These are phyloP conservation scores for Boeremia lycopersici DNA, from an alignment of 2,329 filamentous ascomycete species.

Conservation along the genomic window DNA sequence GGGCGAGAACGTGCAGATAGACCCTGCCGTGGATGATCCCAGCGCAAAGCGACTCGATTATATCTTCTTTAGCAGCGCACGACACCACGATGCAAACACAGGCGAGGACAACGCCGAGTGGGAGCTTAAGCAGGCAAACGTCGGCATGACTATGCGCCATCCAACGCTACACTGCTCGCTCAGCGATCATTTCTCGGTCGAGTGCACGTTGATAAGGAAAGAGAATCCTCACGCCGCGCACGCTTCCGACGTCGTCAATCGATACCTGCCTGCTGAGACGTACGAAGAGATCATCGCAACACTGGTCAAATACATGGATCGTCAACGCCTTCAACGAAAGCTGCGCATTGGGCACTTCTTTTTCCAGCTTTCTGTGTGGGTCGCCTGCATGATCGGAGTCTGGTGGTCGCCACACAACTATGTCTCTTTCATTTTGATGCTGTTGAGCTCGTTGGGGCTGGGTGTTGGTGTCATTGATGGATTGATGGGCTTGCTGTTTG, in stretches of 20 bases:
- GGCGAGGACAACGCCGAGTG: constrained; percentile 56
- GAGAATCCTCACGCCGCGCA: constrained; percentile 16
- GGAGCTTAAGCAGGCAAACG: constrained; percentile 71
- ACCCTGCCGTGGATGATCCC: constrained; percentile 70
- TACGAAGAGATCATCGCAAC: constrained; percentile 78
- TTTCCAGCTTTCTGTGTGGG: constrained; percentile 66
- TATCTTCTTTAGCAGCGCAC: constrained; percentile 70
- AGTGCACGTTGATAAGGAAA: constrained; percentile 67
- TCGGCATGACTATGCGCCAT: constrained; percentile 83
- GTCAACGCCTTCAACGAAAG: constrained; percentile 74
- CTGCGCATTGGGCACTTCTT: constrained; percentile 78
- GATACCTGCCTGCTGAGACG: constrained; percentile 54
- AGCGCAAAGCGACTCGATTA: constrained; percentile 91
- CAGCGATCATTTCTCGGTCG: constrained; percentile 93
- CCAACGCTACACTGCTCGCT: constrained; percentile 82
- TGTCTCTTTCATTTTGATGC: constrained; percentile 78
- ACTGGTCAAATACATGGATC: constrained; percentile 69
- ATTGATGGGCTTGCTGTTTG: constrained; percentile 84
- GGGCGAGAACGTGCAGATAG: constrained; percentile 67
- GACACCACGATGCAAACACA: constrained; percentile 31
- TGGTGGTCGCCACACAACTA: constrained; percentile 85
- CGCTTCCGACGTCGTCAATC: constrained; percentile 26
- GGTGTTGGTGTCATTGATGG: constrained; percentile 81
- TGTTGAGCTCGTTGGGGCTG: constrained; percentile 79
- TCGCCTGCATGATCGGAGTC: constrained; percentile 78